Evolutionary conservation across 768 basidiomycete species (phyloP).

Genomic region (Termitomyces sp.): DNA sequence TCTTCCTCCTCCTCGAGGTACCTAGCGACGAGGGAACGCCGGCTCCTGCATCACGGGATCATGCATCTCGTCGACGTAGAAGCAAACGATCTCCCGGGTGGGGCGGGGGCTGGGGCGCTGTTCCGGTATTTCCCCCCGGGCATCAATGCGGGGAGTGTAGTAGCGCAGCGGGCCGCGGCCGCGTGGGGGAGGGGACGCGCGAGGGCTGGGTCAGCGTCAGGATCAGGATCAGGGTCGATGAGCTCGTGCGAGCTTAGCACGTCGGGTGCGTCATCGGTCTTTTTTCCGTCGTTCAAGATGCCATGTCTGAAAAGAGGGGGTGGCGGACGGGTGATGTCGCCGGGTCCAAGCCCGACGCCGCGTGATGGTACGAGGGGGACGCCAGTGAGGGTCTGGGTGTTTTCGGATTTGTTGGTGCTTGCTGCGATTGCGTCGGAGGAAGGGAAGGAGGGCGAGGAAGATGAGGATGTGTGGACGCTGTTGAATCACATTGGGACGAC

Average conservation of each 20-base stretch:
- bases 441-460: not conserved
- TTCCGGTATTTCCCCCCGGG: conserved; percentile 6
- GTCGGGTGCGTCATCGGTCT: conserved; percentile 7
- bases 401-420: conserved; percentile 67
- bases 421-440: conserved; percentile 20
- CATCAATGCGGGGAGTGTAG: conserved; percentile 1
- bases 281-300: conserved; percentile 13
- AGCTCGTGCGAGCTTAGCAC: conserved; percentile 12
- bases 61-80: conserved; percentile 40
- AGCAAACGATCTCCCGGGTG: conserved; percentile 13
- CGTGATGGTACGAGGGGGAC: conserved; percentile 1
- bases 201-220: conserved; percentile 38
- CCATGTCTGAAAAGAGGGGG: not conserved
- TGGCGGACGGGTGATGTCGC: not conserved
- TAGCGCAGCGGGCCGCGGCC: not conserved
- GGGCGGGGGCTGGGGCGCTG: not conserved
- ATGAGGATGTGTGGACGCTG: conserved; percentile 14
- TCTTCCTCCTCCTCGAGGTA: conserved; percentile 41
- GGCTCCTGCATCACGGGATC: conserved; percentile 63
- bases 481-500: conserved; percentile 32
- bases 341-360: conserved; percentile 2
- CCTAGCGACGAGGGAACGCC: conserved; percentile 68
- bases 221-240: conserved; percentile 26
- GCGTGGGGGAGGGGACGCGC: conserved; percentile 18
- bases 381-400: conserved; percentile 33